phyloP scores from a whole-genome alignment of 257 asterid genomes.

The Nicotiana paniculata region DNA sequence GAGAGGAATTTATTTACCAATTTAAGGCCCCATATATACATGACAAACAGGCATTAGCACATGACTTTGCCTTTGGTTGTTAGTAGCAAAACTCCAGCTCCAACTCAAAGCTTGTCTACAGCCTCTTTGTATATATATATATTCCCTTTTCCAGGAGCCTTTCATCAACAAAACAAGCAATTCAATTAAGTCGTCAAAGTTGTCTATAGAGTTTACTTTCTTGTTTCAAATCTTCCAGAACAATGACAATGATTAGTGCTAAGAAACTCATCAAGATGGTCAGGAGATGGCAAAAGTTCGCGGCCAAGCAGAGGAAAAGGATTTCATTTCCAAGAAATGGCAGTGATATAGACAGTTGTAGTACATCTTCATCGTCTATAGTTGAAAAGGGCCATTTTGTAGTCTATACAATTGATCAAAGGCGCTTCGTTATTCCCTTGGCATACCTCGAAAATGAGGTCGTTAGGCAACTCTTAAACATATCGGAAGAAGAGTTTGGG shows the following conservation, averaged over 20 bases:
- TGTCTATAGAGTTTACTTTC: too few species aligned
- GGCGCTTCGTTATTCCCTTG: neutral
- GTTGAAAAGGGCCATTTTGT: neutral
- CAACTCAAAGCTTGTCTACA: too few species aligned
- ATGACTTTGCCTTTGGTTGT: too few species aligned
- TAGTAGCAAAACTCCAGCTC: too few species aligned
- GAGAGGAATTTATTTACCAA: too few species aligned
- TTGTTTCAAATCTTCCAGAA: neutral
- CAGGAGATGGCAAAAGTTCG: neutral
- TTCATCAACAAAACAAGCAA: too few species aligned
- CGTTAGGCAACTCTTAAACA: neutral
- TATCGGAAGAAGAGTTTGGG: neutral
- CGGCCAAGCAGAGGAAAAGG: neutral
- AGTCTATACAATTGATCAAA: neutral
- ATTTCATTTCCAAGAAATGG: neutral
- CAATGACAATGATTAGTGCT: neutral
- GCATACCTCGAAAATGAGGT: neutral
- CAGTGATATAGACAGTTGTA: neutral
- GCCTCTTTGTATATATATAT: too few species aligned
- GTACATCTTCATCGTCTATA: neutral
- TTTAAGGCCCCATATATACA: too few species aligned
- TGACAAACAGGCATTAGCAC: too few species aligned
- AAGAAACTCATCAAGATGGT: neutral
- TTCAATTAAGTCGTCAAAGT: too few species aligned
- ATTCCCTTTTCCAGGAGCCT: too few species aligned